phyloP scores from a whole-genome alignment of 1,284 basidiomycete species.

The Mixia osmundae region DNA sequence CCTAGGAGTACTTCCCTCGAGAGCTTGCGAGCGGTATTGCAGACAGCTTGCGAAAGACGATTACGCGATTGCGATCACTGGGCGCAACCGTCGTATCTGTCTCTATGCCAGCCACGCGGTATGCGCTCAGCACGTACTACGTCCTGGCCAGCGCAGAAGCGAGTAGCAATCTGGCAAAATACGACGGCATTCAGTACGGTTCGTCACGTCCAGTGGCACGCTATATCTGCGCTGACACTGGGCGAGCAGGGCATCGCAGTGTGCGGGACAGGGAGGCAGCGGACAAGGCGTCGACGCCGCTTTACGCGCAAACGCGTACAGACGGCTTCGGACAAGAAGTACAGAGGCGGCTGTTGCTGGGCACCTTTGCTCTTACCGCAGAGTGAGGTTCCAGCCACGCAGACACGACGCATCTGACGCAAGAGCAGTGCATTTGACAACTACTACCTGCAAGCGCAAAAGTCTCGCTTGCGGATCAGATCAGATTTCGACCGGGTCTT shows the following conservation, averaged over 20 bases:
- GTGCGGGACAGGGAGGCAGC: not conserved
- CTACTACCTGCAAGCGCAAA: conserved; percentile 79
- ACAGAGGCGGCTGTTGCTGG: conserved; percentile 64
- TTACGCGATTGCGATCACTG: conserved; percentile 30
- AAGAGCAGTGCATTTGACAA: conserved; percentile 65
- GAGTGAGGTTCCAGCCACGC: conserved; percentile 35
- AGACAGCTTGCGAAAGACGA: conserved; percentile 27
- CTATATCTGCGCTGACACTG: conserved; percentile 1
- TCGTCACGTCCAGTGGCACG: not conserved
- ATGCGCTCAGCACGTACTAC: conserved; percentile 81
- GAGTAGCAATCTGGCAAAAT: conserved; percentile 73
- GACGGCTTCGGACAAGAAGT: conserved; percentile 62
- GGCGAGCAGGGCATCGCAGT: not conserved
- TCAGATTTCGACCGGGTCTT: conserved; percentile 54
- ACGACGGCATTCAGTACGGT: conserved; percentile 50
- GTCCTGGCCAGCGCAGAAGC: conserved; percentile 85
- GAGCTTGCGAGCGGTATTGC: conserved; percentile 36
- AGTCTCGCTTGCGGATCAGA: conserved; percentile 44
- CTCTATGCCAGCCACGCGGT: conserved; percentile 48
- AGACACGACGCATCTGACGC: not conserved
- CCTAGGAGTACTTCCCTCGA: conserved; percentile 53
- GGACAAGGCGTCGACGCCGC: conserved; percentile 4
- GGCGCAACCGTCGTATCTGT: conserved; percentile 53
- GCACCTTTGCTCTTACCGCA: conserved; percentile 73
- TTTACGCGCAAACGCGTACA: conserved; percentile 25